Base-by-base conservation (phyloP, 1,284 basidiomycete species). In the Rhodotorula sp. region DNA sequence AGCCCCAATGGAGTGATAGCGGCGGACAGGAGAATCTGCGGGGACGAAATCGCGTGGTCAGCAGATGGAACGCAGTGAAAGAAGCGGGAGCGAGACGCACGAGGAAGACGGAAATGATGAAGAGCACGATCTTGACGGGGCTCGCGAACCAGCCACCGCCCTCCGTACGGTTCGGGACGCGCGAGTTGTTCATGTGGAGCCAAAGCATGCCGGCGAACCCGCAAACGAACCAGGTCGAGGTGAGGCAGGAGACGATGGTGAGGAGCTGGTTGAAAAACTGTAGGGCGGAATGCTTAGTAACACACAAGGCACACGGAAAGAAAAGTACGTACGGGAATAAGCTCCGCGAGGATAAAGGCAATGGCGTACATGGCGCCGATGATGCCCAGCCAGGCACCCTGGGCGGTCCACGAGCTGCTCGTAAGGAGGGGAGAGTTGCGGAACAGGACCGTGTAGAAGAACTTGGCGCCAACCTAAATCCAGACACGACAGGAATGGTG, bases 211-310 rank as follows among this genome's bases (percentile, higher is more conserved):
- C 66, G 41, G 53, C 66, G 41, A 67, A 36, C 12, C 65, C 65
- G 57, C 48, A 50, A 6, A 66, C 64, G 57, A 66, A 66, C 64
- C 64, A 66, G 37, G 57, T 36, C 48, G 57, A 60, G 37, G 46
- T 51, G 48, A 59, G 50, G 29, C 39, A 59, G 48, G 64, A 66
- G 29, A 66, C 57, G 56, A 66, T 66, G 50, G 64, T 66, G 64
- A 66, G 64, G 50, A 66, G 64, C 34, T 56, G 34, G 50, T 39
- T 53, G 64, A 66, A 66, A 57, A 66, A 66, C 61, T 61, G 60
- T 4, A 27, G 34, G 36, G 5, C 46, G 15, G 13, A 10, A 15
- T 3, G 17, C 48, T 61, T 36, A 48, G 59, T 2, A 7, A 7
- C 5, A 12, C 2, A 19, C 5, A 27, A 19, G 7, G 15, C 44